Evolutionary conservation across 495 filamentous ascomycete species (phyloP), one percentile per base, ranked within the genome.

Genomic region (Annulohypoxylon bovei): DNA sequence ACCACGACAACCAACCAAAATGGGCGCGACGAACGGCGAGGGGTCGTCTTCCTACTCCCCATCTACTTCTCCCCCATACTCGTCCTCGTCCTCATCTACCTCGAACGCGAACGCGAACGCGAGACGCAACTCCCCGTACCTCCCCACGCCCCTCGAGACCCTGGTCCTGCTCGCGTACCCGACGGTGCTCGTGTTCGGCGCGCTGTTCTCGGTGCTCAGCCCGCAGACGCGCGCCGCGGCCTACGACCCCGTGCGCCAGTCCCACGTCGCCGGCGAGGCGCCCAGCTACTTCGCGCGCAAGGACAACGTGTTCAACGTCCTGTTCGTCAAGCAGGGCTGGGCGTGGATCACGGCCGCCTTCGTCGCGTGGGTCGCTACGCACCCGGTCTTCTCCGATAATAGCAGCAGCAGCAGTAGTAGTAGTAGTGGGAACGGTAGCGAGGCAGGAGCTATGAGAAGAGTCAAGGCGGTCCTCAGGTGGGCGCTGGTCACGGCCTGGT

Each of bases 321-420:
- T 92, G 67, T 98, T 99, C 68, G 95, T 99, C 69, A 99, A 99
- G 83, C 85, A 91, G 50, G 95, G 93, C 52, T 99, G 95, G 95
- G 83, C 90, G 32, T 99, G 95, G 95, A 88, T 91, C 20, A 93
- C 92, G 0, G 65, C 85, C 22, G 88, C 91, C 6, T 92, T 96
- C 67, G 76, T 85, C 11, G 63, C 87, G 1, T 90, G 94, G 42
- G 61, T 91, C 2, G 67, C 85, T 20, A 87, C 86, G 20, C 90
- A 93, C 68, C 84, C 88, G 0, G 77, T 81, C 0, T 79, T 85
- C 39, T 12, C 62, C 6, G 16, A 4, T 3, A n/a, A n/a, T n/a
- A n/a, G n/a, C n/a, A n/a, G n/a, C n/a, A n/a, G n/a, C n/a, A n/a
- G n/a, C n/a, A n/a, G n/a, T n/a, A 8, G 30, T 32, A 8, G 30